Percentiles rank a stretch among this genome's conserved stretches.
Evolutionary conservation across 1,284 basidiomycete genomes (phyloP).

Genomic region (Moesziomyces sp.): DNA sequence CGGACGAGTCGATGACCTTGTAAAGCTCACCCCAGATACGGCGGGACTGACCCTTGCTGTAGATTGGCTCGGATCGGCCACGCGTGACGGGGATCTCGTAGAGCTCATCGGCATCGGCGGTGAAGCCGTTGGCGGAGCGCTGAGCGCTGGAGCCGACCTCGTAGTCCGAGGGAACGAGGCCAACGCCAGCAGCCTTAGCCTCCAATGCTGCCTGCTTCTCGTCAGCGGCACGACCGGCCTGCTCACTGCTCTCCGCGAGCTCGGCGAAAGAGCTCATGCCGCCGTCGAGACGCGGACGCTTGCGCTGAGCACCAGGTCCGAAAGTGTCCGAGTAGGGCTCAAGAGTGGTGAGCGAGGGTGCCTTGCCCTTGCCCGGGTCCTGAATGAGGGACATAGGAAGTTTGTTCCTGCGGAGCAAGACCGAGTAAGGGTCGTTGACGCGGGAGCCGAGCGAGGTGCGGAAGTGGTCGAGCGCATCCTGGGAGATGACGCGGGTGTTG

Average conservation of each 20-base stretch:
- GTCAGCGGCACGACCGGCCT: conserved; percentile 53
- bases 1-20: conserved; percentile 99
- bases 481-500: conserved; percentile 90
- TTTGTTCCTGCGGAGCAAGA: conserved; percentile 65
- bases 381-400: conserved; percentile 66
- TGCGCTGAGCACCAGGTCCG: conserved; percentile 65
- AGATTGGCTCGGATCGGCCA: conserved; percentile 65
- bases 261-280: conserved; percentile 63
- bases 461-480: conserved; percentile 72
- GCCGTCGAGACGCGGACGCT: conserved; percentile 64
- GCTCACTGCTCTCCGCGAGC: conserved; percentile 56
- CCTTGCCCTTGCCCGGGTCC: conserved; percentile 60
- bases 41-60: conserved; percentile 66
- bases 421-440: conserved; percentile 65
- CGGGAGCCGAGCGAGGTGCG: conserved; percentile 60
- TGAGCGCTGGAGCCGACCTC: conserved; percentile 59
- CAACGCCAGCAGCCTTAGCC: conserved; percentile 58
- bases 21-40: conserved; percentile 97
- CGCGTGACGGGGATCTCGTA: conserved; percentile 64
- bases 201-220: conserved; percentile 50
- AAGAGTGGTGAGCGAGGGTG: conserved; percentile 59
- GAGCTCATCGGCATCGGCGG: conserved; percentile 54
- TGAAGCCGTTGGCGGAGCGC: conserved; percentile 57
- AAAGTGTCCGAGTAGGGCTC: conserved; percentile 65
- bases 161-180: conserved; percentile 63